phyloP scores from a whole-genome alignment of 768 basidiomycete genomes.

The Leucocoprinus leucothites region DNA sequence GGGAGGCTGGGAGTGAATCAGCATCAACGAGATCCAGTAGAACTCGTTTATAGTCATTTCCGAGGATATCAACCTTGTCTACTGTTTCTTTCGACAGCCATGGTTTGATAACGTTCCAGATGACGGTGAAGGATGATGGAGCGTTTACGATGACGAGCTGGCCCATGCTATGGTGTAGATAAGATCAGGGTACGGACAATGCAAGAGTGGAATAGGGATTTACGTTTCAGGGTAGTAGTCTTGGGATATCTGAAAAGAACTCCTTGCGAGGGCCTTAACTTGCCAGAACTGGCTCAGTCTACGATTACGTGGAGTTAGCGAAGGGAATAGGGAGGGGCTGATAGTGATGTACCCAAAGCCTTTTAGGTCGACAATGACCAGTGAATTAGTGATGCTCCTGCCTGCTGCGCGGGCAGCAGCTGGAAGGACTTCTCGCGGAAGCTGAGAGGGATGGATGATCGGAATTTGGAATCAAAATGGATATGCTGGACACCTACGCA shows the following conservation, averaged over 20 bases:
- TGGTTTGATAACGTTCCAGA: constrained; percentile 66
- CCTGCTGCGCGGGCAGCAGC: constrained; percentile 58
- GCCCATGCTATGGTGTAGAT: constrained; percentile 52
- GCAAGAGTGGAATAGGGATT: background rate
- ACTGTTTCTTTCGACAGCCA: constrained; percentile 75
- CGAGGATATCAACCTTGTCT: constrained; percentile 65
- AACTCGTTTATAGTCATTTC: constrained; percentile 52
- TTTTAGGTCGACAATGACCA: constrained; percentile 70
- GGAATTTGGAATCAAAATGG: background rate
- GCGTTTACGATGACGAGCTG: constrained; percentile 71
- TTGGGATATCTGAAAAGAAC: constrained; percentile 71
- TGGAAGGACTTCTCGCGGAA: constrained; percentile 65
- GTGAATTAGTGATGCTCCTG: constrained; percentile 42
- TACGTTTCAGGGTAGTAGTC: constrained; percentile 79
- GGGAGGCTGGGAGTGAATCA: constrained; percentile 54
- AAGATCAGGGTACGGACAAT: constrained; percentile 5
- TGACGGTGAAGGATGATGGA: constrained; percentile 67
- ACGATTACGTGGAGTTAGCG: background rate
- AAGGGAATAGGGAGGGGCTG: background rate
- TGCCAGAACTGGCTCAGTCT: constrained; percentile 75
- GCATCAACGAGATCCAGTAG: constrained; percentile 60
- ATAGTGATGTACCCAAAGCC: constrained; percentile 55
- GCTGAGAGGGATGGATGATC: constrained; percentile 20
- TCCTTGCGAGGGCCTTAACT: constrained; percentile 59
- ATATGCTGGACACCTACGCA: constrained; percentile 28